Base-by-base conservation (phyloP, 192 early-diverging fungal species). In the Gonapodya sp. region DNA sequence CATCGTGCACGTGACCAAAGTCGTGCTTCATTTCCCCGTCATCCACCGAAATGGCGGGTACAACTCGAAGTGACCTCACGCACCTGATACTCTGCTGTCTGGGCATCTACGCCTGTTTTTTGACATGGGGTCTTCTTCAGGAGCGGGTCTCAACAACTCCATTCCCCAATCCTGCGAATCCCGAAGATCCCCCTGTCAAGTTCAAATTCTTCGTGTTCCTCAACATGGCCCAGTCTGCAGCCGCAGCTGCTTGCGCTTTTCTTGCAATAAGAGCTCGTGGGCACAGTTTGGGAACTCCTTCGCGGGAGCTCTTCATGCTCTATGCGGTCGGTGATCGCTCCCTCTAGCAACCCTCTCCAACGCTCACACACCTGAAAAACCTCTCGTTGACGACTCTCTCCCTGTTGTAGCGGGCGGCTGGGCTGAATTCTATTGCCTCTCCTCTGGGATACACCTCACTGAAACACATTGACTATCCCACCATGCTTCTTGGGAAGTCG, bases 41-140 rank as follows among this genome's bases (percentile, higher is more conserved):
- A 16, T 8, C 8, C 46, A 64, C 8, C 8, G 46, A 16, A 24
- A 64, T 64, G 46, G 46, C 46, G 46, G 46, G 46, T 8, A 64
- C 46, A 8, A 16, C 46, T 64, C 46, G 46, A 8, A 64, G 46
- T 24, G 46, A 64, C 24, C 24, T 64, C 8, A 64, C 46, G 8
- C 46, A 16, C 24, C 46, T 64, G 24, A 24, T 64, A 64, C 80
- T 93, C 73, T 93, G 92, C 80, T 87, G 93, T 36, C 84, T 84
- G 34, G 94, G 97, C 35, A 98, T 99, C 78, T 99, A 99, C 83
- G 85, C 90, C 34, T 98, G 95, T 89, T 99, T 97, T 83, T 83
- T 99, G 82, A 95, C 96, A 31, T 99, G 97, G 97, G 96, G 94
- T n/a, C 86, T 96, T 35, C 91, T 94, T 46, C 97, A 97, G 85